phyloP scores from a whole-genome alignment of 2,329 filamentous ascomycete genomes.

The Apiospora arundinis region DNA sequence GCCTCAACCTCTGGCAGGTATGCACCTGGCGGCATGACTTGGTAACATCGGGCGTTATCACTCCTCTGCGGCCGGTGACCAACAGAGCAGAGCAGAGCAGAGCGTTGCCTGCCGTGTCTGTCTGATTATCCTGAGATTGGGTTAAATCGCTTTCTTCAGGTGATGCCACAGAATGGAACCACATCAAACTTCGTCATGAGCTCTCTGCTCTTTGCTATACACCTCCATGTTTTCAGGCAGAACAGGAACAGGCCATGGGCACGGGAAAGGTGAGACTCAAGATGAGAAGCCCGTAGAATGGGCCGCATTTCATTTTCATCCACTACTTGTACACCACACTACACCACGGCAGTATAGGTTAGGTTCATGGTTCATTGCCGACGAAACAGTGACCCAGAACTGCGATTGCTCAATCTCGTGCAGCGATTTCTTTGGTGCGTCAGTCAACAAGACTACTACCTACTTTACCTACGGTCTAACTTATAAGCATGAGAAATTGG shows the following conservation, averaged over 20 bases:
- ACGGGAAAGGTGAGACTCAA: not conserved
- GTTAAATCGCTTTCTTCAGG: slow-evolving; percentile 8
- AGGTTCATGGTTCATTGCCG: not conserved
- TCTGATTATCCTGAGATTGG: slow-evolving; percentile 13
- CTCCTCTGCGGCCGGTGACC: not conserved
- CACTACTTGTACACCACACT: not conserved
- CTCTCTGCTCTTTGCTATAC: slow-evolving; percentile 2
- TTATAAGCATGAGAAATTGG: not conserved
- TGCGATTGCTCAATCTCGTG: not conserved
- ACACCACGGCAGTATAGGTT: not conserved
- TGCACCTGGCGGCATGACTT: slow-evolving; percentile 1
- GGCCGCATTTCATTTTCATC: not conserved
- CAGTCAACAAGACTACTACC: not conserved
- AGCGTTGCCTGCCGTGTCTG: not conserved
- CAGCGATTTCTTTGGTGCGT: not conserved
- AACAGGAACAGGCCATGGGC: slow-evolving; percentile 6
- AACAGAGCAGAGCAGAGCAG: not conserved
- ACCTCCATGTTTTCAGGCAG: not conserved
- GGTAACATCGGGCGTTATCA: slow-evolving; percentile 11
- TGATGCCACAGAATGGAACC: not conserved
- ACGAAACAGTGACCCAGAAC: not conserved
- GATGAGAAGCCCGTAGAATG: not conserved
- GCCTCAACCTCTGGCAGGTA: not conserved
- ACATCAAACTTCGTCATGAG: slow-evolving; percentile 8
- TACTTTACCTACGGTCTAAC: too few relatives aligned